These are phyloP conservation scores for Saccharomyces paradoxus DNA, from an alignment of 805 yeast species.

Conservation along the genomic window DNA sequence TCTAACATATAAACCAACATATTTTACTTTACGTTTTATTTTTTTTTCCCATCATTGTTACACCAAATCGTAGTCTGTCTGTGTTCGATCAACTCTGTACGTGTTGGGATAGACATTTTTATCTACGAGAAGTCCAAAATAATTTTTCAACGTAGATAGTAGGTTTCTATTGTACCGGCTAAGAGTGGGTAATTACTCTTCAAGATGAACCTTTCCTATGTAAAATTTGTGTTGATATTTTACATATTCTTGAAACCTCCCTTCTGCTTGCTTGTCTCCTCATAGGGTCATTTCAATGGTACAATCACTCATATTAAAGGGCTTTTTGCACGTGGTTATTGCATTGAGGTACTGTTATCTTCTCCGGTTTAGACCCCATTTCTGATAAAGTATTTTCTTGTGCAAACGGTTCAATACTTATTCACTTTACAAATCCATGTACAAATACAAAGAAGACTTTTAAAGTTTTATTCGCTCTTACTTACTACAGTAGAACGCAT, in stretches of 20 bases:
- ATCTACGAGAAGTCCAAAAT: background rate
- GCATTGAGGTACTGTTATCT: no score
- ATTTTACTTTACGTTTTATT: slow-evolving; percentile 3
- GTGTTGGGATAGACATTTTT: slow-evolving; percentile 35
- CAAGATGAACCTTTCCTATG: slow-evolving; percentile 33
- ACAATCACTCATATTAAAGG: background rate
- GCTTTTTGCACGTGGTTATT: no score
- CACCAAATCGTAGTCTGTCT: background rate
- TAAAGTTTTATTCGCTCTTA: no score
- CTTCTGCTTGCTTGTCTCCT: background rate
- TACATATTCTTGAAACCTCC: no score
- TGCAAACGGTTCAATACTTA: no score
- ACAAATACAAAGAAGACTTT: no score
- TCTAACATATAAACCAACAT: slow-evolving; percentile 8
- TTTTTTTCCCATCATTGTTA: background rate
- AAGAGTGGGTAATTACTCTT: slow-evolving; percentile 78
- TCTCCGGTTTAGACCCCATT: no score
- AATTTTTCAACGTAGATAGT: slow-evolving; percentile 40
- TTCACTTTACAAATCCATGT: no score
- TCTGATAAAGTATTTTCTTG: no score
- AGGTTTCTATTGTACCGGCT: slow-evolving; percentile 78
- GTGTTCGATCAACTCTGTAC: slow-evolving; percentile 86
- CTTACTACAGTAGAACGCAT: no score
- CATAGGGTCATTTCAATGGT: background rate
- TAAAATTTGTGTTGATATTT: no score